Percentiles rank a stretch among this genome's conserved stretches.
phyloP scores from a whole-genome alignment of 805 yeast species.

The Teunomyces cretensis region DNA sequence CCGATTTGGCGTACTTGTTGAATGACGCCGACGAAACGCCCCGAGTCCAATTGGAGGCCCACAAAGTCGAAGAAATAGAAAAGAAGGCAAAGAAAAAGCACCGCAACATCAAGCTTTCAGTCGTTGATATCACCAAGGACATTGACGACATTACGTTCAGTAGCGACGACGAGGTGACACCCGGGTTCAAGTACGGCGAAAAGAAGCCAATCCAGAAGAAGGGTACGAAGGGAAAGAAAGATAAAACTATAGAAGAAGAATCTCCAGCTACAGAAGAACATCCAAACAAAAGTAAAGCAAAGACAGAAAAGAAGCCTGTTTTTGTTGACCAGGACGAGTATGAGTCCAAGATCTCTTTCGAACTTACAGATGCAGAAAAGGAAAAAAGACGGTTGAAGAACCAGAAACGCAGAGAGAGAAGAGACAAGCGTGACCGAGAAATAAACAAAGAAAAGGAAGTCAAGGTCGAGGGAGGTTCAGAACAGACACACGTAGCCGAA shows the following conservation, averaged over 20 bases:
- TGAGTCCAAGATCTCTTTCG: slow-evolving; percentile 1
- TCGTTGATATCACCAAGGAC: slow-evolving; percentile 28
- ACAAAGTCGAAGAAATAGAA: not conserved
- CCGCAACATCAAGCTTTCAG: slow-evolving; percentile 10
- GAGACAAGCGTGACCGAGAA: slow-evolving; percentile 10
- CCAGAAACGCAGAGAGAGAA: slow-evolving; percentile 17
- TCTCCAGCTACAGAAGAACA: no score
- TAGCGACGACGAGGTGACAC: slow-evolving; percentile 19
- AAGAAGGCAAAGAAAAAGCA: slow-evolving; percentile 6
- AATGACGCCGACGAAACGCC: slow-evolving; percentile 8
- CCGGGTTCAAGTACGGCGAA: slow-evolving; percentile 2
- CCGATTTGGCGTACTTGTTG: slow-evolving; percentile 30
- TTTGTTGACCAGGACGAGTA: slow-evolving; percentile 10
- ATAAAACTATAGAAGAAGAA: no score
- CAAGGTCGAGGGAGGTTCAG: not conserved
- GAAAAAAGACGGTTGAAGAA: slow-evolving; percentile 16
- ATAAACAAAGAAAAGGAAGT: slow-evolving; percentile 1
- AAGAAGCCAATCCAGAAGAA: not conserved
- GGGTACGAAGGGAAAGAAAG: not conserved
- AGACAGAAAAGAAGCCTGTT: slow-evolving; percentile 11
- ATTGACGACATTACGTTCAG: slow-evolving; percentile 24
- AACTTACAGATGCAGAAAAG: slow-evolving; percentile 11
- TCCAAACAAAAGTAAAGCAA: slow-evolving; percentile 2
- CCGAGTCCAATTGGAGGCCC: not conserved
- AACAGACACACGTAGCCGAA: not conserved